Base-by-base conservation (phyloP, 2,329 filamentous ascomycete genomes). In the Zelopaecilomyces penicillatus region DNA sequence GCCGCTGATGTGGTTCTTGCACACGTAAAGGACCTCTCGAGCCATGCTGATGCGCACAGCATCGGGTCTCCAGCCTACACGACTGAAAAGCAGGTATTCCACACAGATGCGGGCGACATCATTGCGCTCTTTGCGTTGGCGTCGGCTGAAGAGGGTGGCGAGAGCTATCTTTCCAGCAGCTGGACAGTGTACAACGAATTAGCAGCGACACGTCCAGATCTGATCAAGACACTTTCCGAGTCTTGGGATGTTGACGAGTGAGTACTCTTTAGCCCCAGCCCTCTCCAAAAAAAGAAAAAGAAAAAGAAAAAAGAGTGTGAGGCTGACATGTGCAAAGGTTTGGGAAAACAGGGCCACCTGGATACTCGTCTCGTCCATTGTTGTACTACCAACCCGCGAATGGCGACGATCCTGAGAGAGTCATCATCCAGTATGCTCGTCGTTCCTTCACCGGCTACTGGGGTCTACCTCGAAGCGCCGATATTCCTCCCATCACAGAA, bases 121-220 rank as follows among this genome's bases (percentile, higher is more conserved):
- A 68, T 84, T 19, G 73, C 75, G 2, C 63, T 83, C 5, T 74
- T 79, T 39, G 73, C 72, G 1, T 67, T 82, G 12, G 69, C 70
- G 7, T 73, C 78, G 0, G 70, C 69, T 0, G 62, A 64, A 2
- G 58, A 62, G 33, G 80, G 80, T 0, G 80, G 80, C 1, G 65
- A 74, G 46, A 82, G 77, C 52, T 73, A 73, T 47, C 59, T 83
- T 8, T 71, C 76, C 0, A 78, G 76, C 52, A 75, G 70, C 28
- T 77, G 74, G 70, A 65, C 65, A 3, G 73, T 83, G 3, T 83
- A 83, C 56, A 83, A 83, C 50, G 72, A 82, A 55, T 64, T 84
- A 2, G 78, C 79, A 0, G 61, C 60, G 19, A 75, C 69, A 2
- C 61, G 78, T 12, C 79, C 79, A 0, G 79, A 83, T 52, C 60